Evolutionary conservation across 352 stramenopile species (phyloP).

Genomic region (Bremia lactucae): DNA sequence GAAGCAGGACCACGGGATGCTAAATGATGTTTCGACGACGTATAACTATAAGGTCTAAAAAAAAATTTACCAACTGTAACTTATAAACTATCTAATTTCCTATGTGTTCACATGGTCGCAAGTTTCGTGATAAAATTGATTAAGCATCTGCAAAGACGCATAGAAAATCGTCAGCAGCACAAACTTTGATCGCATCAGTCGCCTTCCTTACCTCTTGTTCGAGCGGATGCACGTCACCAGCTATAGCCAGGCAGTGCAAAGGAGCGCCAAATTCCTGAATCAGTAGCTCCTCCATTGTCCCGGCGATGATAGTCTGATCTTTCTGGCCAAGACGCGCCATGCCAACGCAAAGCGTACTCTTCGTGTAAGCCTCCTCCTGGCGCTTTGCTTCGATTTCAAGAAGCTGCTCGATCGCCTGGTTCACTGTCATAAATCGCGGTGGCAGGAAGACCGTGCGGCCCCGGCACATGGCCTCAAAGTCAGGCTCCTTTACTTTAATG

Average conservation of each 20-base stretch:
- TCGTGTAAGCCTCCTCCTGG: slow-evolving; percentile 81
- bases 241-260: slow-evolving; percentile 95
- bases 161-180: too few species aligned
- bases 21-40: too few species aligned
- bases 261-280: slow-evolving; percentile 92
- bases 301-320: slow-evolving; percentile 89
- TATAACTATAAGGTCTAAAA: too few species aligned
- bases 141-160: too few species aligned
- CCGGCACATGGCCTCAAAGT: slow-evolving; percentile 95
- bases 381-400: slow-evolving; percentile 89
- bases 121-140: too few species aligned
- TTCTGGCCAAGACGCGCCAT: slow-evolving; percentile 92
- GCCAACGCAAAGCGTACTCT: slow-evolving; percentile 83
- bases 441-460: slow-evolving; percentile 90
- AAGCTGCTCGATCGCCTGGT: slow-evolving; percentile 91
- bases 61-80: too few species aligned
- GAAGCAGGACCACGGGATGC: too few species aligned
- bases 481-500: slow-evolving; percentile 99
- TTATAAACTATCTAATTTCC: too few species aligned
- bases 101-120: too few species aligned
- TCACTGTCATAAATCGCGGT: slow-evolving; percentile 97
- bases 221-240: slow-evolving; percentile 91
- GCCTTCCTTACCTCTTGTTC: slow-evolving; percentile 88
- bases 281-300: slow-evolving; percentile 90
- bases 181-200: too few species aligned